A percentile compares a stretch with the other conserved stretches of the same genome.
These are phyloP conservation scores for Saccharomyces pastorianus DNA, from an alignment of 1,139 yeast species.

Conservation along the genomic window DNA sequence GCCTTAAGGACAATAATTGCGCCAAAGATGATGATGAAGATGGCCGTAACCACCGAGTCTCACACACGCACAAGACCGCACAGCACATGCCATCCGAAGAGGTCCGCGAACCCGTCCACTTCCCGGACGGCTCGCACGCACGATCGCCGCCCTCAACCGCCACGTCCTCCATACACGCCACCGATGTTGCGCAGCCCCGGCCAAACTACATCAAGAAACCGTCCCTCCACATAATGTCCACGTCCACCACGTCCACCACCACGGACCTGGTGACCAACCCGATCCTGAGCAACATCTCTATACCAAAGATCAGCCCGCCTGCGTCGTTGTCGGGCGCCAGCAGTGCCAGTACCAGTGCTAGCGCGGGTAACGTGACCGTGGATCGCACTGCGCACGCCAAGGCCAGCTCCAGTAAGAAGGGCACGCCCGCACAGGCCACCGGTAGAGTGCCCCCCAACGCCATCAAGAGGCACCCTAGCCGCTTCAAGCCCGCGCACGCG, in stretches of 20 bases:
- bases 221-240: neutral
- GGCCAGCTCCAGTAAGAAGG: neutral
- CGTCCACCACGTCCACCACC: slow-evolving; percentile 12
- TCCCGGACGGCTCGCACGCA: neutral
- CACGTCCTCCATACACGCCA: neutral
- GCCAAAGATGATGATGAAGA: neutral
- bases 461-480: neutral
- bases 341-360: neutral
- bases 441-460: neutral
- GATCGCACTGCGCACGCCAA: too few species aligned
- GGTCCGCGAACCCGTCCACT: neutral
- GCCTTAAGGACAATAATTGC: neutral
- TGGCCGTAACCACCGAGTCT: neutral
- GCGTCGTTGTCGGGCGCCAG: too few species aligned
- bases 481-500: slow-evolving; percentile 1
- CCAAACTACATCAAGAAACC: neutral
- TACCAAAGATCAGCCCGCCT: slow-evolving; percentile 13
- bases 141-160: neutral
- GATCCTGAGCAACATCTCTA: slow-evolving; percentile 23
- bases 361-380: too few species aligned
- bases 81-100: neutral
- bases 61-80: neutral
- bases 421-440: too few species aligned
- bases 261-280: slow-evolving; percentile 28
- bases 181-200: neutral